A percentile compares a stretch with the other conserved stretches of the same genome.
phyloP scores from a whole-genome alignment of 2,329 filamentous ascomycete genomes.

The Helotiales sp. region DNA sequence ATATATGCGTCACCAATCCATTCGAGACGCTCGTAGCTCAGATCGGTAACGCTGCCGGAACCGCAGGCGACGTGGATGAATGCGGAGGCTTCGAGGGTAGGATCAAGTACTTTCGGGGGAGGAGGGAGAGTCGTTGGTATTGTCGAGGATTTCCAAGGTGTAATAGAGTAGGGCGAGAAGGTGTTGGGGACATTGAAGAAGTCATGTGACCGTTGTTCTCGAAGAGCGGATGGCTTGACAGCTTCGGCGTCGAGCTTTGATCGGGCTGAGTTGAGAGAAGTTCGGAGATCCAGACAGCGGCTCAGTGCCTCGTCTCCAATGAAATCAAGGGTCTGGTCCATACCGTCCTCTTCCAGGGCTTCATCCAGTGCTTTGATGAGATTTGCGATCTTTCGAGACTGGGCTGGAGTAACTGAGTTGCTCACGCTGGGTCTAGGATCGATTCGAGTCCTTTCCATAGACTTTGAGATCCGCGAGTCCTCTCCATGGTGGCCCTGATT shows the following conservation, averaged over 20 bases:
- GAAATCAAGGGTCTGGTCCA: slow-evolving; percentile 22
- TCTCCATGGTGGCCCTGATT: slow-evolving; percentile 6
- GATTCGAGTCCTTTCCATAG: neutral
- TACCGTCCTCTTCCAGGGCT: slow-evolving; percentile 30
- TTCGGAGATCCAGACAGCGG: slow-evolving; percentile 33
- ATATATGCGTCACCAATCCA: slow-evolving; percentile 89
- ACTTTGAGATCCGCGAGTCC: neutral
- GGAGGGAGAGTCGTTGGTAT: slow-evolving; percentile 57
- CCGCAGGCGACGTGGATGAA: slow-evolving; percentile 62
- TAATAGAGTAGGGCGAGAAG: slow-evolving; percentile 42
- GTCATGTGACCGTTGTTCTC: slow-evolving; percentile 25
- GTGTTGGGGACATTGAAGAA: slow-evolving; percentile 31
- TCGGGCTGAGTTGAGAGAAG: slow-evolving; percentile 23
- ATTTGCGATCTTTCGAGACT: slow-evolving; percentile 31
- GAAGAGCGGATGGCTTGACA: slow-evolving; percentile 5
- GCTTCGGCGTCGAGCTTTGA: slow-evolving; percentile 7
- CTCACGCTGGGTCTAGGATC: neutral
- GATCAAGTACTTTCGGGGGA: slow-evolving; percentile 65
- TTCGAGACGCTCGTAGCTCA: slow-evolving; percentile 80
- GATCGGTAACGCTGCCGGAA: slow-evolving; percentile 31
- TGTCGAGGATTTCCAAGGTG: slow-evolving; percentile 56
- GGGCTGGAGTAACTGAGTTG: neutral
- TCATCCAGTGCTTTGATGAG: slow-evolving; percentile 38
- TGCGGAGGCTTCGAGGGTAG: slow-evolving; percentile 62
- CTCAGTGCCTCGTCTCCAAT: slow-evolving; percentile 32